phyloP scores from a whole-genome alignment of 306 rosid genomes.

The Quercus gilva region DNA sequence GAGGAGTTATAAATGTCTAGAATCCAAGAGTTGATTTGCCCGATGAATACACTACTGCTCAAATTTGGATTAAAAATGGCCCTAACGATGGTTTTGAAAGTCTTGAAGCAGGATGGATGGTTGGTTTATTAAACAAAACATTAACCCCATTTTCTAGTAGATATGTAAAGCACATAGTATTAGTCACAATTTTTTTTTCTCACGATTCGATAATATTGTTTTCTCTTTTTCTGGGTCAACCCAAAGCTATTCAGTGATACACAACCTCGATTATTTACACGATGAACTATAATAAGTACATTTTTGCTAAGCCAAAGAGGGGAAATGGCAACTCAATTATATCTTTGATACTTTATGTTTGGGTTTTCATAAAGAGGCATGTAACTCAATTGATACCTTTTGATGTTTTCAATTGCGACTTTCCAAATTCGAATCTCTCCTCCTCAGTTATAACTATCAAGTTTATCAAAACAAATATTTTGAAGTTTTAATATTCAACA shows the following conservation, averaged over 20 bases:
- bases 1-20: conserved; percentile 58
- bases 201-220: neutral
- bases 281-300: conserved; percentile 67
- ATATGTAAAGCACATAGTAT: neutral
- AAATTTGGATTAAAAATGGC: conserved; percentile 48
- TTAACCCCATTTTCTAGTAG: neutral
- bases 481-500: no score
- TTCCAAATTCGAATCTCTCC: no score
- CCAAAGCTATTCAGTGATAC: conserved; percentile 52
- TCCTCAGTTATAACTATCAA: no score
- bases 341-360: no score
- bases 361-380: no score
- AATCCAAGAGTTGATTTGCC: conserved; percentile 43
- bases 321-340: neutral
- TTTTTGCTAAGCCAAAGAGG: neutral
- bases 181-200: neutral
- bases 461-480: no score
- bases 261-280: conserved; percentile 27
- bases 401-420: no score
- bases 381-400: no score
- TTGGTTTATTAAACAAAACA: neutral
- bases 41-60: conserved; percentile 57
- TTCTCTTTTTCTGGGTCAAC: conserved; percentile 43
- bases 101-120: conserved; percentile 69
- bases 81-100: conserved; percentile 46